Evolutionary conservation across 805 yeast genomes (phyloP).

Genomic region (Kluyveromyces nonfermentans): DNA sequence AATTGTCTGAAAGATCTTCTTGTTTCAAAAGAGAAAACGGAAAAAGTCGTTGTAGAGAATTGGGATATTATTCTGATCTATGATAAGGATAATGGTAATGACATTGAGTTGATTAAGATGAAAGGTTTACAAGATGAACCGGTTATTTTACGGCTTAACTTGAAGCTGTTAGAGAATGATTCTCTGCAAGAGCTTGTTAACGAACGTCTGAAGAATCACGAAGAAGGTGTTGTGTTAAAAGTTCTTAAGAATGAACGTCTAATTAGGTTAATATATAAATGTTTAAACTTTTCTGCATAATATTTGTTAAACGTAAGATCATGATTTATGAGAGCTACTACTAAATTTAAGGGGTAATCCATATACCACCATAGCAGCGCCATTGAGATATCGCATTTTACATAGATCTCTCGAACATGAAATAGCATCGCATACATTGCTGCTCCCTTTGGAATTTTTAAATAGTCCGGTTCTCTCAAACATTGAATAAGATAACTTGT

Average conservation of each 20-base stretch:
- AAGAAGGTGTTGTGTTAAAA: slow-evolving; percentile 7
- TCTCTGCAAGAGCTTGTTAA: slow-evolving; percentile 1
- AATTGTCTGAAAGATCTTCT: not conserved
- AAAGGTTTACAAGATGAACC: not conserved
- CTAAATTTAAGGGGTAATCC: slow-evolving; percentile 54
- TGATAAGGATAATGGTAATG: not conserved
- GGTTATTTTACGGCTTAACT: slow-evolving; percentile 5
- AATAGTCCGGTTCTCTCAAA: slow-evolving; percentile 59
- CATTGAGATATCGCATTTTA: slow-evolving; percentile 65
- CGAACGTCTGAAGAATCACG: slow-evolving; percentile 3
- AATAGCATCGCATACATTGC: slow-evolving; percentile 48
- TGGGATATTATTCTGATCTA: slow-evolving; percentile 8
- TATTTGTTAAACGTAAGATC: not conserved
- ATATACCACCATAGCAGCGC: slow-evolving; percentile 86
- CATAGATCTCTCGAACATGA: slow-evolving; percentile 56
- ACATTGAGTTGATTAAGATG: slow-evolving; percentile 3
- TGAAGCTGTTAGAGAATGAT: slow-evolving; percentile 1
- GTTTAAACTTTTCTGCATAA: slow-evolving; percentile 6
- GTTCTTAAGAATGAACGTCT: slow-evolving; percentile 7
- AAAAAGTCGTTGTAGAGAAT: not conserved
- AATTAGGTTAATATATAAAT: slow-evolving; percentile 8
- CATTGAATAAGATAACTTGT: slow-evolving; percentile 55
- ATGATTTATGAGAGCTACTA: slow-evolving; percentile 22
- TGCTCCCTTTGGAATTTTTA: slow-evolving; percentile 8
- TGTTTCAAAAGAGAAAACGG: not conserved